Conservation (phyloP, 441 rosid genomes). For the Macaranga tanarius region DNA sequence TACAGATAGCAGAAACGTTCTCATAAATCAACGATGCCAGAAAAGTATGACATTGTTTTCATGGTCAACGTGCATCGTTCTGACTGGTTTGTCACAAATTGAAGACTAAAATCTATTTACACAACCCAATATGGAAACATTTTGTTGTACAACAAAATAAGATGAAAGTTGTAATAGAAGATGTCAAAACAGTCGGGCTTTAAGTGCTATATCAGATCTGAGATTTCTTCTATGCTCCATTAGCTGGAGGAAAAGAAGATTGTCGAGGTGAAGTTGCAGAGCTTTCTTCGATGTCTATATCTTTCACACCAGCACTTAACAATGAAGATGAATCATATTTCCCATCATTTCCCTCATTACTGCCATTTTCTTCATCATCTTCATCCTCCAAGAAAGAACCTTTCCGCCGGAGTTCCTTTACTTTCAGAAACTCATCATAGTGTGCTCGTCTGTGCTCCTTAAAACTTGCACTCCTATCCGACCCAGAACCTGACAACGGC, state of each 20-base stretch:
- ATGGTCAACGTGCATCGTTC: neutral
- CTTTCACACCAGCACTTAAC: conserved; percentile 41
- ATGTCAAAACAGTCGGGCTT: conserved; percentile 16
- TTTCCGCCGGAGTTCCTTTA: conserved; percentile 68
- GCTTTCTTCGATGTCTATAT: conserved; percentile 44
- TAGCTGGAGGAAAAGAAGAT: conserved; percentile 31
- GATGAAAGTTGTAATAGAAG: neutral
- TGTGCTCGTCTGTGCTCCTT: conserved; percentile 82
- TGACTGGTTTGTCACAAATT: too few relatives aligned
- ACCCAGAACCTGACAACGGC: conserved; percentile 41
- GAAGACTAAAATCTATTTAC: neutral
- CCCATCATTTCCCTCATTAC: conserved; percentile 23
- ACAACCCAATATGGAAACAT: conserved; percentile 1
- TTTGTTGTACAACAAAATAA: conserved; percentile 9
- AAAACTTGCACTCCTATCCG: conserved; percentile 49
- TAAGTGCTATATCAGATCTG: neutral
- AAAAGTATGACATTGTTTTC: neutral
- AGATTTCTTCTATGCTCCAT: conserved; percentile 33
- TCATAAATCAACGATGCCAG: neutral
- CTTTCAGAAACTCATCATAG: conserved; percentile 83
- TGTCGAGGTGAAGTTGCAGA: conserved; percentile 24
- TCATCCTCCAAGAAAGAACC: conserved; percentile 67
- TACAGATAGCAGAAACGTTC: too few relatives aligned
- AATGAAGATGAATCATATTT: conserved; percentile 41
- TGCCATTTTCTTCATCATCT: conserved; percentile 45